Percentiles rank a stretch among this genome's conserved stretches.
Evolutionary conservation across 176 grass and related monocot genomes (phyloP).

Genomic region (Triticum dicoccoides): DNA sequence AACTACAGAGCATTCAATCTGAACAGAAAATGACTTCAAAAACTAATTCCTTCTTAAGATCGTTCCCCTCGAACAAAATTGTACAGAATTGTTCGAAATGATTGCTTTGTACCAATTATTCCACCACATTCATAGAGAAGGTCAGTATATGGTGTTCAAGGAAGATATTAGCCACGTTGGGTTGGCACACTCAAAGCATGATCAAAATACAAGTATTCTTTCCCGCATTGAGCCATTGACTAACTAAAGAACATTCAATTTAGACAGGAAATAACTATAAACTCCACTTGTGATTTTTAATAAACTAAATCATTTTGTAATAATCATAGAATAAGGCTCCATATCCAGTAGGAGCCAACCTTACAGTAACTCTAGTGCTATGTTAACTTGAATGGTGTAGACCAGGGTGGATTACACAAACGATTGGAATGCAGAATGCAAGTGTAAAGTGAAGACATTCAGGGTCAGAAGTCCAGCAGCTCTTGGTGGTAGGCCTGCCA

Average conservation of each 20-base stretch:
- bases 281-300: background rate
- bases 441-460: conserved; percentile 4
- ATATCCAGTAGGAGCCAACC: background rate
- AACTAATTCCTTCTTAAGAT: background rate
- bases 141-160: background rate
- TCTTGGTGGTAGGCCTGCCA: background rate
- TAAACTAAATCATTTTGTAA: background rate
- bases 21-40: background rate
- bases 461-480: conserved; percentile 3
- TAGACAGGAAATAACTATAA: background rate
- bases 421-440: conserved; percentile 4
- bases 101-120: background rate
- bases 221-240: background rate
- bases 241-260: background rate
- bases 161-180: background rate
- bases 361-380: background rate
- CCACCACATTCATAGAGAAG: background rate
- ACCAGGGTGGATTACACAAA: background rate
- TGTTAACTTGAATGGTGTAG: background rate
- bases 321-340: background rate
- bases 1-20: background rate
- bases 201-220: background rate
- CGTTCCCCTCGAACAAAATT: background rate
- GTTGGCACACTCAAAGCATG: background rate
- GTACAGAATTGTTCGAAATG: background rate